These are phyloP conservation scores for Leucocoprinus sp. DNA, from an alignment of 768 basidiomycete species.

Conservation along the genomic window DNA sequence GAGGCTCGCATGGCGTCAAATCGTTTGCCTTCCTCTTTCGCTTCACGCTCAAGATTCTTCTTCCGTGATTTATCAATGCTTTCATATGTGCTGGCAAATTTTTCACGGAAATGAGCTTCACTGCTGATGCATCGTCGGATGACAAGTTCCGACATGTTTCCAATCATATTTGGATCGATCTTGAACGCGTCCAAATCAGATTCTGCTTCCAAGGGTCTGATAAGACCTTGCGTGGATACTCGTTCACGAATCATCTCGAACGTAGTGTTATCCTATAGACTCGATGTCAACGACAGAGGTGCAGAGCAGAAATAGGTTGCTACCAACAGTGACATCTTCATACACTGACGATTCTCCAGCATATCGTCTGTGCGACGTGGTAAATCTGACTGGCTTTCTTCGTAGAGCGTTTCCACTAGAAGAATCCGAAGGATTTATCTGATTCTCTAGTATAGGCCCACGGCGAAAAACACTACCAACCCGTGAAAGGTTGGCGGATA, in stretches of 20 bases:
- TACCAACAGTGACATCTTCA: conserved; percentile 34
- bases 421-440: background rate
- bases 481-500: conserved; percentile 16
- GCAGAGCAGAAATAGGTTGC: background rate
- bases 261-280: conserved; percentile 26
- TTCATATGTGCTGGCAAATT: conserved; percentile 50
- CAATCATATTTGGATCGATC: conserved; percentile 59
- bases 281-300: background rate
- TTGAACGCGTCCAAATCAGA: conserved; percentile 56
- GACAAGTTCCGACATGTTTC: conserved; percentile 65
- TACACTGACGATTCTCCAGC: conserved; percentile 66
- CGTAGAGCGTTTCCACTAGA: background rate
- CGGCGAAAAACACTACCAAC: conserved; percentile 13
- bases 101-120: conserved; percentile 51
- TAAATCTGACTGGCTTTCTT: background rate
- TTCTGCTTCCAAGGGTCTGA: conserved; percentile 75
- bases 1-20: conserved; percentile 29
- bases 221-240: conserved; percentile 71
- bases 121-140: conserved; percentile 72
- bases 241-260: conserved; percentile 87
- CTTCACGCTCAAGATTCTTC: conserved; percentile 48
- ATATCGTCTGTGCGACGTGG: conserved; percentile 17
- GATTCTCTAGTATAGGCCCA: conserved; percentile 1
- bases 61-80: conserved; percentile 59
- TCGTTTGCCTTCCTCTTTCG: conserved; percentile 53